Evolutionary conservation across 2,329 filamentous ascomycete species (phyloP), one percentile per base, ranked within the genome.

Genomic region (Byssothecium circinans): DNA sequence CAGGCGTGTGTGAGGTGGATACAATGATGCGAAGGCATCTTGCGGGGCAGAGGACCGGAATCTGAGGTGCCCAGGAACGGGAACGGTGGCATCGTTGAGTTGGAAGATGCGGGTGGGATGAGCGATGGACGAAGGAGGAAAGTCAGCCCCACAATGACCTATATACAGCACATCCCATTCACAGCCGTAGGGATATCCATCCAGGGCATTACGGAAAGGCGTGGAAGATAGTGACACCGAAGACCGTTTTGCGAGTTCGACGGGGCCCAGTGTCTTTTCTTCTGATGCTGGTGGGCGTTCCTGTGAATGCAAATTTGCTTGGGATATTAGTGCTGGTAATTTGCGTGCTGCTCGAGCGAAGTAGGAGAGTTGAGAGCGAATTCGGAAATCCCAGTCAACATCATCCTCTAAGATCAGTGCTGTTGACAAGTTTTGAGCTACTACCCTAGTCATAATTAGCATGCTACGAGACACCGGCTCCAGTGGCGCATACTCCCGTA

Each of bases 141-240:
- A 62, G 11, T 45, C 45, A 14, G 52, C 50, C 2, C 64, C 67
- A 46, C 72, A 75, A 52, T 75, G 71, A 3, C 71, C 71, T 2
- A 71, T 61, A 69, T 68, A 72, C 10, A 74, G 55, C 23, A 74
- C 39, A 47, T 74, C 70, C 70, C 71, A 74, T 25, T 67, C 53
- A 19, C 56, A 61, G 3, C 57, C 59, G 37, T 65, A 64, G 7
- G 65, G 64, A 7, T 56, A 59, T 19, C 35, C 58, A 43, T 30
- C 47, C 34, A 57, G 55, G 15, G 37, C 33, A 40, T 34, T 33
- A 35, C 18, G 39, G 44, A 34, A 2, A 8, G 38, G 32, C 8
- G 20, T 10, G 4, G 47, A 40, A 1, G 51, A 41, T 17, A 62
- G 25, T 14, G 48, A 33, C 20, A 58, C 20, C 10, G 57, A 45